Percentiles rank a stretch among this genome's conserved stretches.
Evolutionary conservation across 2,329 filamentous ascomycete species (phyloP).

Genomic region (Magnaporthales sp.): DNA sequence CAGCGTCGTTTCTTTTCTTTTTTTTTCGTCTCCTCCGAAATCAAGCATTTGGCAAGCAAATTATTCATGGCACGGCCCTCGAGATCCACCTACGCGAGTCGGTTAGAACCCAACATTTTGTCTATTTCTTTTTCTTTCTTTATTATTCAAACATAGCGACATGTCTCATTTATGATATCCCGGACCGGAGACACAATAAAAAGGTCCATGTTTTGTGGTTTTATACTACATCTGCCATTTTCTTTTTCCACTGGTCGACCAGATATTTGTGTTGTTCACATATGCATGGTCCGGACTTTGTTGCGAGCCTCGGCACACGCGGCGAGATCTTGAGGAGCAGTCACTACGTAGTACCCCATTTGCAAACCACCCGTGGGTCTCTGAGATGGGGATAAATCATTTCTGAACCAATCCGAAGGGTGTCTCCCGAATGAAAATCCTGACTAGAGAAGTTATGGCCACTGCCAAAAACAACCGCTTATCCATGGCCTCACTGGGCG

Average conservation of each 20-base stretch:
- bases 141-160: background rate
- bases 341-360: background rate
- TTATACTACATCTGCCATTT: background rate
- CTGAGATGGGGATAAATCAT: background rate
- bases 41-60: background rate
- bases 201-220: background rate
- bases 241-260: too few relatives aligned
- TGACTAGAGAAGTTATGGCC: background rate
- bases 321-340: background rate
- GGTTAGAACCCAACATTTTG: background rate
- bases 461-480: too few relatives aligned
- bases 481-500: too few relatives aligned
- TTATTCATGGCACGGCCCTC: too few relatives aligned
- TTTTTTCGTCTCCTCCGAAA: background rate
- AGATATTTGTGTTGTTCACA: background rate
- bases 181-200: slow-evolving; percentile 6
- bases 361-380: background rate
- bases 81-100: background rate
- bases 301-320: background rate
- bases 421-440: background rate
- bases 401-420: background rate
- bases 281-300: background rate
- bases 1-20: background rate
- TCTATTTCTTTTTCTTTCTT: background rate
- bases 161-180: slow-evolving; percentile 5